These are phyloP conservation scores for Lomentospora prolificans DNA, from an alignment of 2,329 filamentous ascomycete species.

Conservation along the genomic window DNA sequence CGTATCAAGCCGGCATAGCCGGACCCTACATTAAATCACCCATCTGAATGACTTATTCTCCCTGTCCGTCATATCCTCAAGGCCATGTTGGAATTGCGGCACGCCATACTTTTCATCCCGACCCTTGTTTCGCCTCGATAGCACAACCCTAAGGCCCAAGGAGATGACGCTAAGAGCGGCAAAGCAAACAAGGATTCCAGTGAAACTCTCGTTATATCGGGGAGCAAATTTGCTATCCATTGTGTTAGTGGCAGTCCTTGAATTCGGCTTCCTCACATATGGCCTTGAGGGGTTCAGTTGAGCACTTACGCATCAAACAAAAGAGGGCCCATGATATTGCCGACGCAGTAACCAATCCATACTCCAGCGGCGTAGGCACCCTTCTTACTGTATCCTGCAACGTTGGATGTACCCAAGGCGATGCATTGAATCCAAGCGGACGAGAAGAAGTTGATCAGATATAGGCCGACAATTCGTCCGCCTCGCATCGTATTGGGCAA, in stretches of 20 bases:
- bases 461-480: slow-evolving; percentile 20
- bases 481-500: slow-evolving; percentile 13
- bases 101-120: slow-evolving; percentile 21
- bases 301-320: slow-evolving; percentile 21
- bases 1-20: no score
- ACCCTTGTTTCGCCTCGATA: slow-evolving; percentile 19
- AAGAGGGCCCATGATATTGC: slow-evolving; percentile 23
- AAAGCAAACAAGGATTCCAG: slow-evolving; percentile 23
- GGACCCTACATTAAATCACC: neutral
- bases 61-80: slow-evolving; percentile 29
- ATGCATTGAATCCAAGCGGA: slow-evolving; percentile 21
- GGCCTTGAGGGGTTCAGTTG: neutral
- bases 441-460: slow-evolving; percentile 21
- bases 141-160: slow-evolving; percentile 18
- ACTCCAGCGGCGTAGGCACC: slow-evolving; percentile 19
- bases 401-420: slow-evolving; percentile 22
- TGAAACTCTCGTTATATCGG: slow-evolving; percentile 19
- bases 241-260: neutral
- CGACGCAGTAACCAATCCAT: slow-evolving; percentile 23
- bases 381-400: slow-evolving; percentile 24
- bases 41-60: slow-evolving; percentile 17
- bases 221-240: slow-evolving; percentile 18
- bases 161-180: slow-evolving; percentile 20
- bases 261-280: no score
- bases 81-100: slow-evolving; percentile 22